These are phyloP conservation scores for Decorospora gaudefroyi DNA, from an alignment of 2,329 filamentous ascomycete genomes.

Conservation along the genomic window DNA sequence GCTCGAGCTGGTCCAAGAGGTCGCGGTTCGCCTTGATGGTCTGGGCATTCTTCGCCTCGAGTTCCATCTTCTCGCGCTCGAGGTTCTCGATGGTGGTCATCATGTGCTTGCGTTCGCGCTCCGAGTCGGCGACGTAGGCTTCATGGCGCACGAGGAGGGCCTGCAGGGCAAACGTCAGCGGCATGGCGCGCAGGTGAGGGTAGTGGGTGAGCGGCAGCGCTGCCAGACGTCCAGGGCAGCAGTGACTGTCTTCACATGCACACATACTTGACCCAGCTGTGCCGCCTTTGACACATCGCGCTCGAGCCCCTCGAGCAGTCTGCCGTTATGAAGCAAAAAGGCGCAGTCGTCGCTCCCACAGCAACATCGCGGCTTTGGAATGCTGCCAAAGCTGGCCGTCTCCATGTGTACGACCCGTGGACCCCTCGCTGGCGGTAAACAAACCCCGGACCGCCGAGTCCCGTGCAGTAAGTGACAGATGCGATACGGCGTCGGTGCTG, in stretches of 20 bases:
- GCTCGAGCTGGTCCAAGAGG: constrained; percentile 82
- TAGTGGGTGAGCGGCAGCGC: constrained; percentile 16
- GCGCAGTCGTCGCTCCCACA: constrained; percentile 81
- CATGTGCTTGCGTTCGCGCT: constrained; percentile 78
- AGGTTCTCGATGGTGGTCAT: constrained; percentile 73
- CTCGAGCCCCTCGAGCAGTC: constrained; percentile 78
- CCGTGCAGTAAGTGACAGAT: constrained; percentile 6
- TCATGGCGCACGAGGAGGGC: constrained; percentile 90
- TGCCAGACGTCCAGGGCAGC: constrained; percentile 6
- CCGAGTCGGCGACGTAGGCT: constrained; percentile 89
- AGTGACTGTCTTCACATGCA: constrained; percentile 32
- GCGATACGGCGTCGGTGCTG: constrained; percentile 2
- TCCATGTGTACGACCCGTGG: constrained; percentile 23
- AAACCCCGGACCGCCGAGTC: not conserved
- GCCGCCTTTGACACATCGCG: constrained; percentile 86
- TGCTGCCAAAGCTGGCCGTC: constrained; percentile 31
- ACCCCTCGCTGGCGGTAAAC: constrained; percentile 12
- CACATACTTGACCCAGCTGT: constrained; percentile 80
- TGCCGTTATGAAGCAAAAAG: constrained; percentile 79
- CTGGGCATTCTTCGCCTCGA: constrained; percentile 76
- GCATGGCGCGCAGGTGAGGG: constrained; percentile 46
- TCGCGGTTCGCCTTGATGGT: constrained; percentile 81
- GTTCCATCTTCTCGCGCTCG: constrained; percentile 68
- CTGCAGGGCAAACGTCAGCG: constrained; percentile 75
- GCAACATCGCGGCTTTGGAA: constrained; percentile 65